A percentile compares a stretch with the other conserved stretches of the same genome.
phyloP scores from a whole-genome alignment of 352 stramenopile species.

The Plasmopara halstedii region DNA sequence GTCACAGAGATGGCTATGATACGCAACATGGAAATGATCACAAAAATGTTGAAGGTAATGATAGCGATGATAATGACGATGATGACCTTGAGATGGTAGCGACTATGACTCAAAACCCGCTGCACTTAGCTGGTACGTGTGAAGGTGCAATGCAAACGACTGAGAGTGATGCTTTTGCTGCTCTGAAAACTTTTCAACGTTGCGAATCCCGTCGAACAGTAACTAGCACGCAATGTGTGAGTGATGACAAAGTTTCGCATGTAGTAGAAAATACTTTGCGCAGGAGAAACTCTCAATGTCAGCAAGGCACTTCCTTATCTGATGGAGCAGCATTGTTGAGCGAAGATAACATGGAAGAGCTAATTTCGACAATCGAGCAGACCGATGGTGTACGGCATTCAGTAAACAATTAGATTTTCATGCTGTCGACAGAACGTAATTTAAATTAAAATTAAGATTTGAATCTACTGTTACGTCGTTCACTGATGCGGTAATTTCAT shows the following conservation, averaged over 20 bases:
- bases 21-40: constrained; percentile 3
- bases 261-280: constrained; percentile 6
- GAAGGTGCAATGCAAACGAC: constrained; percentile 25
- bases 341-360: constrained; percentile 11
- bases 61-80: constrained; percentile 31
- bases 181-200: constrained; percentile 46
- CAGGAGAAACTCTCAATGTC: constrained; percentile 13
- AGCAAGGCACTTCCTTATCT: background rate
- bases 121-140: constrained; percentile 35
- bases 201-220: constrained; percentile 26
- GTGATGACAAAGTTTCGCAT: background rate
- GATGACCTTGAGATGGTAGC: constrained; percentile 60
- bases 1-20: constrained; percentile 10
- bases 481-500: too few species aligned
- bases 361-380: constrained; percentile 18
- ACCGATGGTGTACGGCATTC: background rate
- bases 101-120: constrained; percentile 56
- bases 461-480: too few species aligned
- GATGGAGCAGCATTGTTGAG: background rate
- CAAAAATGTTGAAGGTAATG: constrained; percentile 2
- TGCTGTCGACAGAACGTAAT: too few species aligned
- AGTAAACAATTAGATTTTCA: background rate
- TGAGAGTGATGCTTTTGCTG: constrained; percentile 42
- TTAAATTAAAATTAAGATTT: too few species aligned
- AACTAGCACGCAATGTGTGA: constrained; percentile 13